Conservation (phyloP, 2,329 filamentous ascomycete genomes). For the Cytospora leucostoma region DNA sequence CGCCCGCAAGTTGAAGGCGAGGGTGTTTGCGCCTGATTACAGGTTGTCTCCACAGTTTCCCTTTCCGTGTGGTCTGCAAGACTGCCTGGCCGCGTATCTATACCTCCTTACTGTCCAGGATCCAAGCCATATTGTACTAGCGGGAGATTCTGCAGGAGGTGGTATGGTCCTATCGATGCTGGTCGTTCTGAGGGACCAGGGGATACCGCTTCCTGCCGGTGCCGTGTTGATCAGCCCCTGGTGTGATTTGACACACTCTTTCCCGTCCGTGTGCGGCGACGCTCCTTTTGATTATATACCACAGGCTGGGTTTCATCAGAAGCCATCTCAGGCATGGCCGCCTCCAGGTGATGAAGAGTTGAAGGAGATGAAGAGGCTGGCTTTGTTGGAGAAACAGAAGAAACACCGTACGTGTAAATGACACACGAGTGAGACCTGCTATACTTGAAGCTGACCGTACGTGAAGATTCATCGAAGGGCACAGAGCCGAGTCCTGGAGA, state of each 20-base stretch:
- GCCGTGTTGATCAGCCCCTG: slow-evolving; percentile 91
- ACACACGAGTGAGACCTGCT: not conserved
- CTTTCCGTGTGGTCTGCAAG: slow-evolving; percentile 89
- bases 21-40: slow-evolving; percentile 85
- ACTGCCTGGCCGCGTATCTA: slow-evolving; percentile 86
- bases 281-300: slow-evolving; percentile 86
- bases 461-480: slow-evolving; percentile 15
- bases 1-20: slow-evolving; percentile 87
- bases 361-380: slow-evolving; percentile 52
- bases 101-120: slow-evolving; percentile 76
- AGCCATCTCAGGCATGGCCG: slow-evolving; percentile 88
- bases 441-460: slow-evolving; percentile 37
- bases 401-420: slow-evolving; percentile 30
- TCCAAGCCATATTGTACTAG: slow-evolving; percentile 79
- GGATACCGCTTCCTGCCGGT: slow-evolving; percentile 82
- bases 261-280: slow-evolving; percentile 79
- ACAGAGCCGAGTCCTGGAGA: slow-evolving; percentile 10
- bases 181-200: slow-evolving; percentile 78
- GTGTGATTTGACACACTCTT: slow-evolving; percentile 94
- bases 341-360: slow-evolving; percentile 81
- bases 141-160: slow-evolving; percentile 90
- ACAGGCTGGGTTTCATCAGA: slow-evolving; percentile 82
- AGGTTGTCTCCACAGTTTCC: slow-evolving; percentile 90
- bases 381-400: slow-evolving; percentile 42
- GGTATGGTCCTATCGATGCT: slow-evolving; percentile 85